Base-by-base conservation (phyloP, 352 stramenopile genomes). In the Phytophthora sp. region DNA sequence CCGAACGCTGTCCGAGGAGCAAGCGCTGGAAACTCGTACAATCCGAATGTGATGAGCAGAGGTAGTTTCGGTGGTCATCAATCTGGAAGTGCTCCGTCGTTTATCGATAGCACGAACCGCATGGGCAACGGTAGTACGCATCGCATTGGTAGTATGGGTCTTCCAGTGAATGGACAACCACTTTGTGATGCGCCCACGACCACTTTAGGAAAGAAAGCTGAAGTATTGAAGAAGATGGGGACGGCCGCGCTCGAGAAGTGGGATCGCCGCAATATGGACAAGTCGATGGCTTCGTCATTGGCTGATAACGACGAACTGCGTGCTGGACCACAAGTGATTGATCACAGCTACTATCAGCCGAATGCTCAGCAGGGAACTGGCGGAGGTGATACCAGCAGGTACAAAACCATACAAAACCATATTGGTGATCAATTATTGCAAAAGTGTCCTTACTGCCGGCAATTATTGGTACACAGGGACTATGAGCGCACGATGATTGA, bases 191-290 rank as follows among this genome's bases (percentile, higher is more conserved):
- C 63, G 3, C 63, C 81, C 18, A 75, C 80, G 13, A 89, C 81
- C 7, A 81, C 84, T 62, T 68, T 96, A 4, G 80, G 83, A 18
- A 90, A 94, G 66, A 90, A 81, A 3, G 81, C 91, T 0, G 83
- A 91, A 51, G 80, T 84, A 18, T 65, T 96, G n/a, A 89, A 90
- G 70, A 92, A 93, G 71, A 90, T 94, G 56, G 82, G 86, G 13
- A 76, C 82, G 26, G 82, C 89, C 55, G 86, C 85, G 13, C 79
- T 88, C 18, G 88, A 96, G 31, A 90, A 86, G 26, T 96, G 86
- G 86, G 86, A 96, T 20, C 82, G 86, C 16, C 88, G 88, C 33
- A 94, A 96, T 79, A 94, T 96, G 82, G 88, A 96, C 70, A 94
- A 94, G 71, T 93, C 84, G 15, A 96, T 96, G 75, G 86, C 77